These are phyloP conservation scores for Agarophyton chilense DNA, from an alignment of 23 red algal species.

Conservation along the genomic window DNA sequence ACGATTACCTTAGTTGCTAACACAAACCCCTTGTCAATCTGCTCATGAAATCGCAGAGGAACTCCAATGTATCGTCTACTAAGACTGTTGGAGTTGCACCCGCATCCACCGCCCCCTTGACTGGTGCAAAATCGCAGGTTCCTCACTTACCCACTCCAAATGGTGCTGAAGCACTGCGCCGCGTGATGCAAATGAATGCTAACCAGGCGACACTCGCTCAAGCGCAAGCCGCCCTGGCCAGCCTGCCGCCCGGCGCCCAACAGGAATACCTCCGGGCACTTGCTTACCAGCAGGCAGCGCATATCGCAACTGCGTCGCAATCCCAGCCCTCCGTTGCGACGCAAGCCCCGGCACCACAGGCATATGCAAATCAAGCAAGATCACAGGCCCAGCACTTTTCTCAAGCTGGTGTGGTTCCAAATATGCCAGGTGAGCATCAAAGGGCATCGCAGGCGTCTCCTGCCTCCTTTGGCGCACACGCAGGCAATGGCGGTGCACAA, in stretches of 20 bases:
- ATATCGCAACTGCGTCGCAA: too few species aligned
- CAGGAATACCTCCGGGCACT: too few species aligned
- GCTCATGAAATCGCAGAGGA: background rate
- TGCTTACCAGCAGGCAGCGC: too few species aligned
- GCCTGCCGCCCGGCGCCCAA: background rate
- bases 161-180: background rate
- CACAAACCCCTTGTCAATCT: background rate
- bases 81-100: background rate
- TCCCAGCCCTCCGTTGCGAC: too few species aligned
- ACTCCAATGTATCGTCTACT: background rate
- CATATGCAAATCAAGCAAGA: too few species aligned
- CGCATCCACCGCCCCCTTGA: background rate
- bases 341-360: too few species aligned
- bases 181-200: conserved; percentile 6
- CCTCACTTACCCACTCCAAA: background rate
- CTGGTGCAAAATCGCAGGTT: background rate
- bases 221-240: background rate
- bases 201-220: background rate
- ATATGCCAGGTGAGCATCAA: too few species aligned
- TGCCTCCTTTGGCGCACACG: too few species aligned
- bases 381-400: too few species aligned
- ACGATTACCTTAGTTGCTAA: background rate
- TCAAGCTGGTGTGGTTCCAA: too few species aligned
- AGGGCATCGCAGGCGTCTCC: too few species aligned
- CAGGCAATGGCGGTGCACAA: too few species aligned